Percentiles rank a stretch among this genome's conserved stretches.
Conservation (phyloP, 2,329 filamentous ascomycete genomes). For the Neoscytalidium dimidiatum region DNA sequence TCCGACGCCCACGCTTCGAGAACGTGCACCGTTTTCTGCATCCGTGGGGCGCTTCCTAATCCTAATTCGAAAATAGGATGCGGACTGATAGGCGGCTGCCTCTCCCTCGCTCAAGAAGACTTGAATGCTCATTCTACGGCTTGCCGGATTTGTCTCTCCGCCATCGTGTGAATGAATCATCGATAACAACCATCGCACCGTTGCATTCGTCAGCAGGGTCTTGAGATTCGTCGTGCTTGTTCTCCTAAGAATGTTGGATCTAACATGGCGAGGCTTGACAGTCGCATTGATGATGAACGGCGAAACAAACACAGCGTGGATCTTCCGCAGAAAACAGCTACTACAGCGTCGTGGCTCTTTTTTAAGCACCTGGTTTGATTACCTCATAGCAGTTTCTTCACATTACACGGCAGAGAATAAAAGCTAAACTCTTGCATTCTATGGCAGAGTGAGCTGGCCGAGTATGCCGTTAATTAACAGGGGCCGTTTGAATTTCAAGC, state of each 20-base stretch:
- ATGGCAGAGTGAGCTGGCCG: background rate
- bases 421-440: slow-evolving; percentile 7
- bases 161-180: background rate
- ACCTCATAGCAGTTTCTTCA: too few relatives aligned
- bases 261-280: too few relatives aligned
- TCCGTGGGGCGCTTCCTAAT: background rate
- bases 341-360: too few relatives aligned
- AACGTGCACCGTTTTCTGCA: background rate
- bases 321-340: too few relatives aligned
- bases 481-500: background rate
- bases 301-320: too few relatives aligned
- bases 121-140: background rate
- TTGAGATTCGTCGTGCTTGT: background rate
- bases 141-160: background rate
- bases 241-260: background rate
- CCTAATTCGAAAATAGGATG: background rate
- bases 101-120: background rate
- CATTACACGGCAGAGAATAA: background rate
- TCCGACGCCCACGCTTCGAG: background rate
- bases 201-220: background rate
- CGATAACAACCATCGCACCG: background rate
- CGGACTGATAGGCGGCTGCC: background rate
- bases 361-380: too few relatives aligned
- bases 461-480: background rate
- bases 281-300: too few relatives aligned